phyloP scores from a whole-genome alignment of 2,329 filamentous ascomycete genomes.

The Beauveria sp. region DNA sequence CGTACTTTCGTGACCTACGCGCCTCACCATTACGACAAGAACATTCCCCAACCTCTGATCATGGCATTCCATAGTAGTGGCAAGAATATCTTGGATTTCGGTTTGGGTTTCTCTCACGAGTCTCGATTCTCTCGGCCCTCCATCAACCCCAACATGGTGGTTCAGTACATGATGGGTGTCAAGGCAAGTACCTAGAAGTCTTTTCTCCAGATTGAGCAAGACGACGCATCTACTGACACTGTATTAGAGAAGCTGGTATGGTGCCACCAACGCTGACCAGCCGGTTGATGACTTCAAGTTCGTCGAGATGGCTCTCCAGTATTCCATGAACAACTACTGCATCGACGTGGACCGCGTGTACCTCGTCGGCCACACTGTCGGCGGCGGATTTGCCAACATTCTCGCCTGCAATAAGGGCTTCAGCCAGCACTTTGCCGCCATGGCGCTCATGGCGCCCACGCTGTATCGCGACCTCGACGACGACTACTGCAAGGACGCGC shows the following conservation, averaged over 20 bases:
- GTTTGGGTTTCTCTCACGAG: too few species aligned
- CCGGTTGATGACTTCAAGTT: conserved; percentile 32
- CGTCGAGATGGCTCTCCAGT: conserved; percentile 29
- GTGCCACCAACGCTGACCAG: conserved; percentile 23
- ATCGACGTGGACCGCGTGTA: conserved; percentile 30
- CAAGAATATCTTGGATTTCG: background rate
- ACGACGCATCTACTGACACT: background rate
- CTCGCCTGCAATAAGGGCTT: conserved; percentile 29
- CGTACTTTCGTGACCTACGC: background rate
- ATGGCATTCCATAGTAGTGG: background rate
- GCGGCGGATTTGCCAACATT: conserved; percentile 31
- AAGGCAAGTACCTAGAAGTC: conserved; percentile 17
- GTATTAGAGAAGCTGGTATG: conserved; percentile 29
- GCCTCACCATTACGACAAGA: background rate
- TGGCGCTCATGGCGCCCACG: conserved; percentile 25
- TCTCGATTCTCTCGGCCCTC: background rate
- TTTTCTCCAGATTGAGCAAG: background rate
- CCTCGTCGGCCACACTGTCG: conserved; percentile 31
- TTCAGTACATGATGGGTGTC: conserved; percentile 36
- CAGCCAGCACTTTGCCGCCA: conserved; percentile 27
- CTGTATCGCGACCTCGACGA: conserved; percentile 11
- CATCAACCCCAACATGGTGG: conserved; percentile 15
- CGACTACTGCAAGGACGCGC: conserved; percentile 27
- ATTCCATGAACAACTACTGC: conserved; percentile 27
- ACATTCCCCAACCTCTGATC: background rate